phyloP scores from a whole-genome alignment of 805 yeast species.

The Limtongia smithiae region DNA sequence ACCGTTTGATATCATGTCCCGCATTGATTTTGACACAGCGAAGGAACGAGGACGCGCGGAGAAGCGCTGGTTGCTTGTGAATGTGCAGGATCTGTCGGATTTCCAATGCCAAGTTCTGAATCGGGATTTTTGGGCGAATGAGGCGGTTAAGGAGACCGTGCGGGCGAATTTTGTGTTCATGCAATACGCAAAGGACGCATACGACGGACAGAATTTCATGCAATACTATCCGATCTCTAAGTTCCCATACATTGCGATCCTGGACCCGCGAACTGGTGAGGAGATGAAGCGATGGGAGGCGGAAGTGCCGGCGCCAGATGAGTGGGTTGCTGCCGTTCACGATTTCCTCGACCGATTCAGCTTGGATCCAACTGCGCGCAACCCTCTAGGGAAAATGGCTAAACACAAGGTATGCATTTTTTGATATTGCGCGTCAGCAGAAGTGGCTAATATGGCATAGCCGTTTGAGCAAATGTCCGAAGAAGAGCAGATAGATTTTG shows the following conservation, averaged over 20 bases:
- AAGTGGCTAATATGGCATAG: too few relatives aligned
- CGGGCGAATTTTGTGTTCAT: slow-evolving; percentile 70
- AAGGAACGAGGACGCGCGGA: slow-evolving; percentile 58
- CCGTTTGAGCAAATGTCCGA: slow-evolving; percentile 63
- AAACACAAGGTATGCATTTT: slow-evolving; percentile 45
- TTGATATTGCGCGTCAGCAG: background rate
- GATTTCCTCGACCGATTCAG: slow-evolving; percentile 67
- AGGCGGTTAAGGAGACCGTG: slow-evolving; percentile 59
- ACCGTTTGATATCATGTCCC: slow-evolving; percentile 83
- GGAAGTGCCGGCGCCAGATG: slow-evolving; percentile 35
- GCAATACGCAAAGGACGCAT: slow-evolving; percentile 78
- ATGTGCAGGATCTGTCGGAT: slow-evolving; percentile 80
- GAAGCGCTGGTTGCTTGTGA: slow-evolving; percentile 79
- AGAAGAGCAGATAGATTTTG: slow-evolving; percentile 78
- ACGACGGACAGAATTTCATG: slow-evolving; percentile 65
- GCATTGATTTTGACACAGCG: slow-evolving; percentile 68
- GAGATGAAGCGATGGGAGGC: slow-evolving; percentile 66
- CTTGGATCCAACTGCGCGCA: slow-evolving; percentile 56
- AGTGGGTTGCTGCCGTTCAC: slow-evolving; percentile 41
- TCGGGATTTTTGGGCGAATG: slow-evolving; percentile 87
- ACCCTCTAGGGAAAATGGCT: slow-evolving; percentile 49
- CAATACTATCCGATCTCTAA: slow-evolving; percentile 65
- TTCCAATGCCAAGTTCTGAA: slow-evolving; percentile 87
- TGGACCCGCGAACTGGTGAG: slow-evolving; percentile 96
- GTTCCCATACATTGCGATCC: slow-evolving; percentile 84